These are phyloP conservation scores for Pythium dissimile DNA, from an alignment of 352 stramenopile genomes.

Conservation along the genomic window DNA sequence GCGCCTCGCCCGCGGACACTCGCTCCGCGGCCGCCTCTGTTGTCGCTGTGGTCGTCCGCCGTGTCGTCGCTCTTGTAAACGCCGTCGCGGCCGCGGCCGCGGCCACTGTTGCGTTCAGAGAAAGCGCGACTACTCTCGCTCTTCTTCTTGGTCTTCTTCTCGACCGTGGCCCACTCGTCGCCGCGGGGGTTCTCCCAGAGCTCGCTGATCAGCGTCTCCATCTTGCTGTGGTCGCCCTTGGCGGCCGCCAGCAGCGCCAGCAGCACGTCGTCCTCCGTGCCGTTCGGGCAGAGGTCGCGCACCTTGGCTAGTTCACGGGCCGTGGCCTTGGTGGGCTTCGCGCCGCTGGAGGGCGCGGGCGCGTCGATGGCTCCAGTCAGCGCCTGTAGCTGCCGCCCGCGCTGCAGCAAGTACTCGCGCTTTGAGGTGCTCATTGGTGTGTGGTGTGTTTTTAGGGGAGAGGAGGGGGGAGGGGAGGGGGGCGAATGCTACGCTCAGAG, in stretches of 20 bases:
- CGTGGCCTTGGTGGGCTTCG: slow-evolving; percentile 28
- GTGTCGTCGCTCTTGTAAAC: background rate
- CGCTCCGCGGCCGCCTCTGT: slow-evolving; percentile 33
- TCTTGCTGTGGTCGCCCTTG: slow-evolving; percentile 69
- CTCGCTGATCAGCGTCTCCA: slow-evolving; percentile 75
- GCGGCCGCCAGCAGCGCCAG: slow-evolving; percentile 60
- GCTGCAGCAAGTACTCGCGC: slow-evolving; percentile 81
- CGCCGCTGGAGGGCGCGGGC: slow-evolving; percentile 19
- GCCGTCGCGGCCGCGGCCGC: background rate
- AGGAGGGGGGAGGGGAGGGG: slow-evolving; percentile 5
- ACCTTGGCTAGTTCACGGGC: slow-evolving; percentile 74
- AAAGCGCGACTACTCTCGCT: background rate
- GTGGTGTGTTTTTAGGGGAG: slow-evolving; percentile 25
- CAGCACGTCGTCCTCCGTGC: slow-evolving; percentile 74
- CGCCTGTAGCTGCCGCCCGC: slow-evolving; percentile 78
- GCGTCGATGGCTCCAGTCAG: slow-evolving; percentile 43
- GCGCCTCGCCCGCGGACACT: slow-evolving; percentile 52
- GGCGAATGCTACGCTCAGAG: background rate
- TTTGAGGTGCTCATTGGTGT: slow-evolving; percentile 75
- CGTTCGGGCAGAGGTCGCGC: slow-evolving; percentile 77
- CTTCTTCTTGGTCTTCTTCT: slow-evolving; percentile 83
- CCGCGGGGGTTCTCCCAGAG: slow-evolving; percentile 81
- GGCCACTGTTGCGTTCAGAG: background rate
- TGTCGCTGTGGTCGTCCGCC: slow-evolving; percentile 21
- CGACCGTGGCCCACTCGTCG: slow-evolving; percentile 74